Conservation (phyloP, 1,139 yeast genomes). For the Kluyveromyces sp. region DNA sequence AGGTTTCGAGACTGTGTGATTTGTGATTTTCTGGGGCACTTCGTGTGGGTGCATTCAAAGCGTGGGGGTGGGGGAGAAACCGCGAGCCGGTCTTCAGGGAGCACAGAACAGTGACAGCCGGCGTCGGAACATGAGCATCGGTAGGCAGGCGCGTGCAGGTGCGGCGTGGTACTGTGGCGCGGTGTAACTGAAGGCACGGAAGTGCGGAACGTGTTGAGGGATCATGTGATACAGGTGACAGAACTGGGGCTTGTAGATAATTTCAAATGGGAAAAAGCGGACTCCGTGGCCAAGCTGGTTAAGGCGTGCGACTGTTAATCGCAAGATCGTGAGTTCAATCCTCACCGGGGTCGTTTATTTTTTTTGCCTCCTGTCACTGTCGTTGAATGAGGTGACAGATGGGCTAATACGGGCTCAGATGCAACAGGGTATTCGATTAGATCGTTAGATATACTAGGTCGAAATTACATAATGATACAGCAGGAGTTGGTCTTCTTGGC, state of each 20-base stretch:
- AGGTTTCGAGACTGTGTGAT: no score
- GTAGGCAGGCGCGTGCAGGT: no score
- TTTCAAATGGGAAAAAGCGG: neutral
- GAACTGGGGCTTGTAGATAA: no score
- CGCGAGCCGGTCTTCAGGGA: neutral
- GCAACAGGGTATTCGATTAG: neutral
- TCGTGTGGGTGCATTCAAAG: neutral
- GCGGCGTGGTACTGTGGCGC: no score
- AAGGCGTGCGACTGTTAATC: conserved; percentile 20
- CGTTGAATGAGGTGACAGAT: neutral
- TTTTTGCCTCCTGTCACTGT: no score
- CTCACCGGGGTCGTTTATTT: conserved; percentile 17
- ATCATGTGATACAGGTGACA: neutral
- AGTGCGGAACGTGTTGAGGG: neutral
- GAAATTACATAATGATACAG: conserved; percentile 65
- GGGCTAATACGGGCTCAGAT: conserved; percentile 1
- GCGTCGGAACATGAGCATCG: no score
- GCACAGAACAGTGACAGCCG: no score
- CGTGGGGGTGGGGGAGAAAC: neutral
- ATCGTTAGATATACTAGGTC: neutral
- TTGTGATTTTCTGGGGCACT: neutral
- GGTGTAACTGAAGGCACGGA: no score
- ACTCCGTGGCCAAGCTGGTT: conserved; percentile 20
- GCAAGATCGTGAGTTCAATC: conserved; percentile 20
- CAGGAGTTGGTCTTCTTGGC: conserved; percentile 97